phyloP scores from a whole-genome alignment of 1,284 basidiomycete genomes.

The Cutaneotrichosporon dermatis region DNA sequence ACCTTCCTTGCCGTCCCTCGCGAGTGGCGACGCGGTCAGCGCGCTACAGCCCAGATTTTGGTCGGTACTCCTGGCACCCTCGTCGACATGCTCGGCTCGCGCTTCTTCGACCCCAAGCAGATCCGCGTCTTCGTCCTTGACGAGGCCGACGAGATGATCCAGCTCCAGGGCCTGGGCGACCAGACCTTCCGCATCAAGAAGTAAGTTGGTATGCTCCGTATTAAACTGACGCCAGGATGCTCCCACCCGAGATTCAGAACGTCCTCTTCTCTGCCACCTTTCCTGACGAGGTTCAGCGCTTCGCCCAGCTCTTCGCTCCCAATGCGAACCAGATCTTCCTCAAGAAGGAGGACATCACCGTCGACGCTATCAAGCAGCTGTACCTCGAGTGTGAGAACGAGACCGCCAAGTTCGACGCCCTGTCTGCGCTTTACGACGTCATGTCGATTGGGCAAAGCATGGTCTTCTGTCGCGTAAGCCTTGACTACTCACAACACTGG shows the following conservation, averaged over 20 bases:
- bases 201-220: constrained; percentile 52
- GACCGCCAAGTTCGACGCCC: constrained; percentile 91
- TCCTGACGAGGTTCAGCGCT: constrained; percentile 83
- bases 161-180: constrained; percentile 92
- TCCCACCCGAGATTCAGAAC: constrained; percentile 62
- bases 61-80: constrained; percentile 97
- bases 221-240: constrained; percentile 28
- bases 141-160: constrained; percentile 99
- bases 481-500: background rate
- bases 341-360: constrained; percentile 87
- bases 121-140: constrained; percentile 95
- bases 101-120: constrained; percentile 60
- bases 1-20: constrained; percentile 95
- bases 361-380: constrained; percentile 94
- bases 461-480: constrained; percentile 81
- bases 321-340: constrained; percentile 94
- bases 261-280: constrained; percentile 98
- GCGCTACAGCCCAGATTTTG: constrained; percentile 81
- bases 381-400: constrained; percentile 91
- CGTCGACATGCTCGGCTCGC: constrained; percentile 66
- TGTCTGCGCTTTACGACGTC: constrained; percentile 84
- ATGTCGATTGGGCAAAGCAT: constrained; percentile 96
- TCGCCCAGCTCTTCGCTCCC: constrained; percentile 88
- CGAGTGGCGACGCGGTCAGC: constrained; percentile 51
- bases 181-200: constrained; percentile 94